Percentiles rank a stretch among this genome's conserved stretches.
Evolutionary conservation across 192 early-diverging fungal species (phyloP).

Genomic region (Coemansia sp.): DNA sequence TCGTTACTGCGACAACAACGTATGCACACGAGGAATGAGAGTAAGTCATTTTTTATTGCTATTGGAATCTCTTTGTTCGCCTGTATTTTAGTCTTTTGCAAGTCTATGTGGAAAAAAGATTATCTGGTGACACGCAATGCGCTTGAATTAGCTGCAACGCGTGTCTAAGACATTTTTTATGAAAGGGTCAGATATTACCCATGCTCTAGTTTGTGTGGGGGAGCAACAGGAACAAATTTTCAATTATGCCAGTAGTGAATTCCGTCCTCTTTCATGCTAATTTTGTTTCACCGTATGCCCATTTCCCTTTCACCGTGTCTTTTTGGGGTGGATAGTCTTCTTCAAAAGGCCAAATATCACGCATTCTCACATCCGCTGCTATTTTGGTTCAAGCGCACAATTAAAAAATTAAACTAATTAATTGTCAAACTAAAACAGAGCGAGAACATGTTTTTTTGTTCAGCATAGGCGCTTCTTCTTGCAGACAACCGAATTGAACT

Average conservation of each 20-base stretch:
- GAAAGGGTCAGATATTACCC: background rate
- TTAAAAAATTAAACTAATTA: background rate
- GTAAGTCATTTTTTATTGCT: conserved; percentile 37
- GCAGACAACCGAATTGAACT: conserved; percentile 72
- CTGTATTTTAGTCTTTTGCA: background rate
- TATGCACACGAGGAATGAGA: conserved; percentile 74
- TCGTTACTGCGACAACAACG: conserved; percentile 62
- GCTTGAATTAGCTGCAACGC: background rate
- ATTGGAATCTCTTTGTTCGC: background rate
- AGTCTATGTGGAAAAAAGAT: too few relatives aligned
- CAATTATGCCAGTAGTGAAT: too few relatives aligned
- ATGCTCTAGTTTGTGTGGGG: background rate
- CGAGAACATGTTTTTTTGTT: background rate
- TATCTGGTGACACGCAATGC: background rate
- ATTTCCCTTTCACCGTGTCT: too few relatives aligned
- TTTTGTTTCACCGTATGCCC: too few relatives aligned
- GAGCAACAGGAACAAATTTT: background rate
- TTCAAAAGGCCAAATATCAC: background rate
- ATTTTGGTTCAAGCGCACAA: background rate
- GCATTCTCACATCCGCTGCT: background rate
- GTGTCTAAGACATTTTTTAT: background rate
- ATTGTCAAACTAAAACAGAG: background rate
- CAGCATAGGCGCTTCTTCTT: conserved; percentile 60
- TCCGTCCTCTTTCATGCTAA: too few relatives aligned
- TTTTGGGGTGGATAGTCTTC: too few relatives aligned